Evolutionary conservation across 2,329 filamentous ascomycete genomes (phyloP).

Genomic region (Ampelomyces quisqualis): DNA sequence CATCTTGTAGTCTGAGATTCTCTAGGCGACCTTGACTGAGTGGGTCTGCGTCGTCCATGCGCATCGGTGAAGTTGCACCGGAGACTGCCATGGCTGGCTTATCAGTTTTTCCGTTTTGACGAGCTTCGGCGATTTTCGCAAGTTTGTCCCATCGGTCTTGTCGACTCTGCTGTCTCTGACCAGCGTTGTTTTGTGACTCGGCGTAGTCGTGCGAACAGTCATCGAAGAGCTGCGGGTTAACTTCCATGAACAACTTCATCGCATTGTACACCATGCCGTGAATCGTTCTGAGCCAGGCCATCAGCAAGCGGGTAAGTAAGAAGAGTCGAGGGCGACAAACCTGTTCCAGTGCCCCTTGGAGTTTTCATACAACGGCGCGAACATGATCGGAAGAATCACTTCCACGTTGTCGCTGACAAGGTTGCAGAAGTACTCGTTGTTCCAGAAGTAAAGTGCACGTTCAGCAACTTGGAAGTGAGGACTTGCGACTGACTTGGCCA

Average conservation of each 20-base stretch:
- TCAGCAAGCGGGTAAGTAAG: conserved; percentile 17
- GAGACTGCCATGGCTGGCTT: conserved; percentile 19
- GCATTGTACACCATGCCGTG: conserved; percentile 99
- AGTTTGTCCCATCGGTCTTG: conserved; percentile 89
- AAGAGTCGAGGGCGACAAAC: conserved; percentile 53
- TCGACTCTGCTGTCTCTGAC: conserved; percentile 77
- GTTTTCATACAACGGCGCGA: conserved; percentile 96
- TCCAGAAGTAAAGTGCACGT: conserved; percentile 98
- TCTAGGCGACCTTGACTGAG: conserved; percentile 81
- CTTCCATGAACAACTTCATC: conserved; percentile 99
- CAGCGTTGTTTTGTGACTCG: conserved; percentile 88
- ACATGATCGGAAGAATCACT: conserved; percentile 98
- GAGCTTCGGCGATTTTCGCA: conserved; percentile 73
- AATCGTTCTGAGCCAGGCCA: conserved; percentile 68
- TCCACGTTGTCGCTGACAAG: conserved; percentile 98
- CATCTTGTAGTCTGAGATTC: conserved; percentile 86
- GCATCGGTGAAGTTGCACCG: conserved; percentile 46
- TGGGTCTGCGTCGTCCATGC: conserved; percentile 73
- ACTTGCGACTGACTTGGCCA: conserved; percentile 96
- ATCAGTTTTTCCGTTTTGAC: conserved; percentile 54
- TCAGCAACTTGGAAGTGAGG: conserved; percentile 99
- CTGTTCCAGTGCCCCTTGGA: conserved; percentile 99
- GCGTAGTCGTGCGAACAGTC: conserved; percentile 98
- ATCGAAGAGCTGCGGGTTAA: conserved; percentile 96
- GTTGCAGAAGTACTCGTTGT: conserved; percentile 99